A percentile compares a stretch with the other conserved stretches of the same genome.
phyloP scores from a whole-genome alignment of 2,329 filamentous ascomycete species.

The Ophiocordyceps camponoti-saundersi region DNA sequence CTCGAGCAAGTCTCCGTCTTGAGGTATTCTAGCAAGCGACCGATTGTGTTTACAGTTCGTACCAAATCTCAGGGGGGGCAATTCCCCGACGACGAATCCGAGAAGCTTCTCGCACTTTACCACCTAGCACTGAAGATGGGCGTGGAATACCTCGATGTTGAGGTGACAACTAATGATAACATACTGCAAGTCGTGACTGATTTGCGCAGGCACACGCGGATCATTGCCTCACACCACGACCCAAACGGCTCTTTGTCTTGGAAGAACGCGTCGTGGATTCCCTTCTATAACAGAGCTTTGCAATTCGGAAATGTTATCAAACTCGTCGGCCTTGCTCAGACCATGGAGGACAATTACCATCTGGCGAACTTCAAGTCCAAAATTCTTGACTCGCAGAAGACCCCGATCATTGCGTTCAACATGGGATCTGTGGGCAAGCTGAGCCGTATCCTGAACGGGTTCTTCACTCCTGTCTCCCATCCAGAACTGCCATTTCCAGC shows the following conservation, averaged over 20 bases:
- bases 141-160: constrained; percentile 83
- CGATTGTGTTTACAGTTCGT: constrained; percentile 83
- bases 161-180: constrained; percentile 70
- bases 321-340: constrained; percentile 66
- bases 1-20: constrained; percentile 67
- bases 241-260: constrained; percentile 64
- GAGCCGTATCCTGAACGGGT: constrained; percentile 76
- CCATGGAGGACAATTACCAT: constrained; percentile 71
- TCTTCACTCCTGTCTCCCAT: constrained; percentile 90
- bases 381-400: constrained; percentile 55
- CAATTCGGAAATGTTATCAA: constrained; percentile 91
- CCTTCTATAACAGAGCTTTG: constrained; percentile 75
- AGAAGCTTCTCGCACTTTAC: constrained; percentile 62
- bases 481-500: constrained; percentile 80
- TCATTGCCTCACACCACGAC: constrained; percentile 95
- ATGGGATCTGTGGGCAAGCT: constrained; percentile 83
- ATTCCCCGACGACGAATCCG: constrained; percentile 61
- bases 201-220: constrained; percentile 52
- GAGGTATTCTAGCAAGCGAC: constrained; percentile 52
- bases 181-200: constrained; percentile 53
- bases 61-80: constrained; percentile 74
- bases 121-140: constrained; percentile 63
- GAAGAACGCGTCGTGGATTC: constrained; percentile 84
- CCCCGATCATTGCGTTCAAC: constrained; percentile 88
- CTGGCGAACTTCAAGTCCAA: constrained; percentile 65